Percentiles rank a stretch among this genome's conserved stretches.
These are phyloP conservation scores for Dipsacomyces acuminosporus DNA, from an alignment of 371 early-diverging fungal species.

Conservation along the genomic window DNA sequence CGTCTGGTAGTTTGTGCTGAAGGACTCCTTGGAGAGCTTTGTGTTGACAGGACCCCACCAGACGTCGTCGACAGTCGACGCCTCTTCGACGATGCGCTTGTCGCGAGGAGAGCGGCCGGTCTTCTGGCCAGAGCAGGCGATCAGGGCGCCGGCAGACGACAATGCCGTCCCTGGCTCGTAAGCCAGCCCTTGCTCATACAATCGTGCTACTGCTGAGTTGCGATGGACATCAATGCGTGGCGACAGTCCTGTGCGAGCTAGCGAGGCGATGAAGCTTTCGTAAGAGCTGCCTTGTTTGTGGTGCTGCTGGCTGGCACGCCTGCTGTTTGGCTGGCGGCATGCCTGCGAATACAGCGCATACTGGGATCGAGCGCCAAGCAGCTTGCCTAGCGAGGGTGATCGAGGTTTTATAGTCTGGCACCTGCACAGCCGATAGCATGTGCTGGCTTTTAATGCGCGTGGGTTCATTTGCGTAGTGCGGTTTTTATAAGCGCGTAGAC, in stretches of 20 bases:
- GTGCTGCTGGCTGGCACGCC: neutral
- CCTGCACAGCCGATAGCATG: too few relatives aligned
- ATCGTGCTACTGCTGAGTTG: neutral
- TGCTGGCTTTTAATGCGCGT: too few relatives aligned
- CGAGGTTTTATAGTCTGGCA: too few relatives aligned
- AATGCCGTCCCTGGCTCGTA: slow-evolving; percentile 84
- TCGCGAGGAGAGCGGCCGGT: slow-evolving; percentile 86
- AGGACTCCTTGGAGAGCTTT: slow-evolving; percentile 78
- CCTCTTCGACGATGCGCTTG: slow-evolving; percentile 95
- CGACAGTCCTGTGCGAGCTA: neutral
- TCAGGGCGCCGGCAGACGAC: slow-evolving; percentile 86
- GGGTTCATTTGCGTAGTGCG: too few relatives aligned
- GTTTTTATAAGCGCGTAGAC: too few relatives aligned
- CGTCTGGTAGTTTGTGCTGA: slow-evolving; percentile 92
- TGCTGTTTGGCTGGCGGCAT: neutral
- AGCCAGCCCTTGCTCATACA: slow-evolving; percentile 88
- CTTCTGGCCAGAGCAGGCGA: slow-evolving; percentile 85
- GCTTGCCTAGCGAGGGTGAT: too few relatives aligned
- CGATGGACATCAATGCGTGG: neutral
- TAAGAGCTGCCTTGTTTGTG: too few relatives aligned
- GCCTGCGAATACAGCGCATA: neutral
- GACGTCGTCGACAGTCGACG: slow-evolving; percentile 69
- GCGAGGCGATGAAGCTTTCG: neutral
- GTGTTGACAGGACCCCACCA: slow-evolving; percentile 99
- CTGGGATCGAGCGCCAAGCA: too few relatives aligned